Evolutionary conservation across 305 asterid genomes (phyloP).

Genomic region (Withania somnifera): DNA sequence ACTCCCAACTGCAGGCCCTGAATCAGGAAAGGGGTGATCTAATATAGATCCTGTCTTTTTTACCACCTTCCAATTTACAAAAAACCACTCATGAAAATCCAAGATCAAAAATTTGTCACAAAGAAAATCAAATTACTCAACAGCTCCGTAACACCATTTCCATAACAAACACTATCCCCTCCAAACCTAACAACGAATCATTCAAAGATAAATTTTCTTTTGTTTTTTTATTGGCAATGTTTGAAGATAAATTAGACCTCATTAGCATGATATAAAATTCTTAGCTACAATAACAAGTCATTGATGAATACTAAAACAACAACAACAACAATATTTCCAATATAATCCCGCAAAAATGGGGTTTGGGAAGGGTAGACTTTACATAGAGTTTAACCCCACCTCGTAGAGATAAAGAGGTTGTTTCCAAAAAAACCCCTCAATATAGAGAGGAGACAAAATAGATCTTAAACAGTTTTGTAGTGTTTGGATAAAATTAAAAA

Average conservation of each 20-base stretch:
- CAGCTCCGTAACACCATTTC: not conserved
- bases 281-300: not conserved
- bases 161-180: not conserved
- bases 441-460: too few relatives aligned
- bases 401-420: too few relatives aligned
- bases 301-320: not conserved
- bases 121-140: not conserved
- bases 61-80: slow-evolving; percentile 45
- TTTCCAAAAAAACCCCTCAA: too few relatives aligned
- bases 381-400: too few relatives aligned
- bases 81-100: not conserved
- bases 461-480: too few relatives aligned
- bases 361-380: too few relatives aligned
- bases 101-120: not conserved
- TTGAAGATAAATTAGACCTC: not conserved
- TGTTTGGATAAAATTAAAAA: too few relatives aligned
- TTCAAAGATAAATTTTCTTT: not conserved
- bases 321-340: too few relatives aligned
- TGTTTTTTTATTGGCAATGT: not conserved
- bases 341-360: too few relatives aligned
- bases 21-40: slow-evolving; percentile 19
- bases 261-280: not conserved
- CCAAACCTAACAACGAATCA: not conserved
- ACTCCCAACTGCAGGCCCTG: slow-evolving; percentile 37
- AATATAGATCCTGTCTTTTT: slow-evolving; percentile 38